Evolutionary conservation across 2,329 filamentous ascomycete species (phyloP).

Genomic region (Mycosphaerella sp.): DNA sequence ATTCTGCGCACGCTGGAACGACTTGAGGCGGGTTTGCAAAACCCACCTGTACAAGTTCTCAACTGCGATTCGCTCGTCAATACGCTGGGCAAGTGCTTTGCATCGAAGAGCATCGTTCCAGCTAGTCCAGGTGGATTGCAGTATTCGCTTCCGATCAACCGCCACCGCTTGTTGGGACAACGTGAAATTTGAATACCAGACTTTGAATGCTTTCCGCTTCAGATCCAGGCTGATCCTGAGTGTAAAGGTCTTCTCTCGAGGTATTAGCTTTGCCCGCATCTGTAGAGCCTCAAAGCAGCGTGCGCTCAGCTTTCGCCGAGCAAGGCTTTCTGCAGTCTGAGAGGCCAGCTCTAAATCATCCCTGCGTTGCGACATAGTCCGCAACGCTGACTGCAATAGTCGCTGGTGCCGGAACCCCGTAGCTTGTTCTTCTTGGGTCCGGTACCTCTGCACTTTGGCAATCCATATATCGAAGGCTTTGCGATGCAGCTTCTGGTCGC

Average conservation of each 20-base stretch:
- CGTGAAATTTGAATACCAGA: slow-evolving; percentile 44
- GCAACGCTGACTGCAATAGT: not conserved
- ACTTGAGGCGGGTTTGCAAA: slow-evolving; percentile 43
- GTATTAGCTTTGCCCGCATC: slow-evolving; percentile 41
- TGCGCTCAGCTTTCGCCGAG: slow-evolving; percentile 1
- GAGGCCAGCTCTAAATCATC: slow-evolving; percentile 2
- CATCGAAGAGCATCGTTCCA: slow-evolving; percentile 59
- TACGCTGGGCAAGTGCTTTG: slow-evolving; percentile 46
- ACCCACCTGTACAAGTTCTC: slow-evolving; percentile 58
- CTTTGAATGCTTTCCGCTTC: slow-evolving; percentile 42
- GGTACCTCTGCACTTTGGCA: slow-evolving; percentile 3
- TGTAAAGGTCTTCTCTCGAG: slow-evolving; percentile 39
- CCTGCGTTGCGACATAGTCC: not conserved
- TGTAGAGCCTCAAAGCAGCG: slow-evolving; percentile 30
- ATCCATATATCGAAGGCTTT: slow-evolving; percentile 15
- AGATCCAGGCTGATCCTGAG: slow-evolving; percentile 43
- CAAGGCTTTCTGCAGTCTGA: slow-evolving; percentile 5
- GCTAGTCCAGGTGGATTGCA: slow-evolving; percentile 53
- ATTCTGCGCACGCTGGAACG: slow-evolving; percentile 37
- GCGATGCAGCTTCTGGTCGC: slow-evolving; percentile 27
- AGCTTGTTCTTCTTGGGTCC: slow-evolving; percentile 13
- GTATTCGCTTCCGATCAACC: slow-evolving; percentile 47
- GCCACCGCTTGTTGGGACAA: slow-evolving; percentile 41
- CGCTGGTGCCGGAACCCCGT: slow-evolving; percentile 4
- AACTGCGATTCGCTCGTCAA: slow-evolving; percentile 51